Base-by-base conservation (phyloP, 2,329 filamentous ascomycete species). In the Cyphellophora attinorum region DNA sequence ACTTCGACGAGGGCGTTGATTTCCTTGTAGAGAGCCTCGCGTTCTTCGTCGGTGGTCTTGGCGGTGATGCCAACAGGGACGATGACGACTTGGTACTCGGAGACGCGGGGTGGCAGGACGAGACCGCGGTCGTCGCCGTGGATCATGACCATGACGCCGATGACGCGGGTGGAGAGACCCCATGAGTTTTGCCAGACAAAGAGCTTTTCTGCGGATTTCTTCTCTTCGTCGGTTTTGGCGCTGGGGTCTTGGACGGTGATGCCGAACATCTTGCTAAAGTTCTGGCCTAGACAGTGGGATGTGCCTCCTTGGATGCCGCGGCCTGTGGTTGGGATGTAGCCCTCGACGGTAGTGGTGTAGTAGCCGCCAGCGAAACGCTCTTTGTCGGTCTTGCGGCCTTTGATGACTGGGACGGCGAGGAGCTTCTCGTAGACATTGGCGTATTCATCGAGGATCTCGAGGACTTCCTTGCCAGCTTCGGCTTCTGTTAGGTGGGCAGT, bases 241-340 rank as follows among this genome's bases (percentile, higher is more conserved):
- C 70, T 68, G 15, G 91, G 91, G 55, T 98, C 88, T 60, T 98
- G 89, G 18, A 98, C 85, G 1, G 82, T 93, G 58, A 98, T 96
- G 60, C 91, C 82, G 58, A 96, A 98, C 88, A 98, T 98, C 65
- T 93, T 95, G 59, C 81, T 88, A 65, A 98, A 98, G 66, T 98
- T 95, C 64, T 98, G 91, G 34, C 91, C 91, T 6, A 98, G 72
- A 45, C 79, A 85, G 67, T 98, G 91, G 34, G 85, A 94, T 27
- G 91, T 98, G 34, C 79, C 91, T 47, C 88, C 91, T 65, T 98
- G 91, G 41, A 98, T 96, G 58, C 91, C 91, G 56, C 91, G 82
- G 15, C 91, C 91, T 46, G 93, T 96, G 42, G 85, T 79, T 21
- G 91, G 88, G 48, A 98, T 95, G 60, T 94, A 98, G 19, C 86